phyloP scores from a whole-genome alignment of 2,329 filamentous ascomycete species.

The Aspergillus sojae region DNA sequence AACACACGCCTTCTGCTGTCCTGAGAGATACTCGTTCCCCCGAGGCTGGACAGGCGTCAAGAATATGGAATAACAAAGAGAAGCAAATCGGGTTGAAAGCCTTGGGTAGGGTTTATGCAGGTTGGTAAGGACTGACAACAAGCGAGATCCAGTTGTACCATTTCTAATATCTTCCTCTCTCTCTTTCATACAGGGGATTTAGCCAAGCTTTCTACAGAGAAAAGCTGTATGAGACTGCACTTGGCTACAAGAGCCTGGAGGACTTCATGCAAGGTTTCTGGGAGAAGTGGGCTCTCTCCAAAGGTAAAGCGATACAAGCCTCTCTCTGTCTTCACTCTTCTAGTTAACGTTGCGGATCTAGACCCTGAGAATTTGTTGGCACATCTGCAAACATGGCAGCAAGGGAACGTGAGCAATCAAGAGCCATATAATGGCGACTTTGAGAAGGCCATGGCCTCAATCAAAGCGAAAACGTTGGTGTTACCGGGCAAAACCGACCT shows the following conservation, averaged over 20 bases:
- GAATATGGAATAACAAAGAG: constrained; percentile 58
- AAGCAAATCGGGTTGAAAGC: constrained; percentile 65
- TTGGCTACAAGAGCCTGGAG: constrained; percentile 70
- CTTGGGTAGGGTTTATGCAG: constrained; percentile 74
- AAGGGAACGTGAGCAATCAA: constrained; percentile 69
- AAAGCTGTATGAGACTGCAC: constrained; percentile 64
- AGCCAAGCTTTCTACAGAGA: constrained; percentile 77
- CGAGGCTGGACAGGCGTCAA: constrained; percentile 41
- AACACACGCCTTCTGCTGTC: constrained; percentile 57
- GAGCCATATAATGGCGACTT: constrained; percentile 70
- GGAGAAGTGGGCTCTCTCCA: constrained; percentile 72
- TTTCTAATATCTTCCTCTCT: not conserved
- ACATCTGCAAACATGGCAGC: constrained; percentile 80
- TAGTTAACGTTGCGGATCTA: constrained; percentile 20
- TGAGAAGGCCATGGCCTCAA: constrained; percentile 64
- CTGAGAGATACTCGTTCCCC: constrained; percentile 50
- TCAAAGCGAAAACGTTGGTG: constrained; percentile 73
- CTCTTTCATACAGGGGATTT: constrained; percentile 61
- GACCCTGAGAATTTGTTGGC: constrained; percentile 74
- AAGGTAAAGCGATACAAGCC: constrained; percentile 47
- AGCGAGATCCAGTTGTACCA: not conserved
- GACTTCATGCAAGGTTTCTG: constrained; percentile 76
- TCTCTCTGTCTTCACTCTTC: not conserved
- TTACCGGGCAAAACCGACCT: constrained; percentile 73
- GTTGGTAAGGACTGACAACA: constrained; percentile 52